Percentiles rank a stretch among this genome's conserved stretches.
Evolutionary conservation across 768 basidiomycete genomes (phyloP).

Genomic region (Mycena crocata): DNA sequence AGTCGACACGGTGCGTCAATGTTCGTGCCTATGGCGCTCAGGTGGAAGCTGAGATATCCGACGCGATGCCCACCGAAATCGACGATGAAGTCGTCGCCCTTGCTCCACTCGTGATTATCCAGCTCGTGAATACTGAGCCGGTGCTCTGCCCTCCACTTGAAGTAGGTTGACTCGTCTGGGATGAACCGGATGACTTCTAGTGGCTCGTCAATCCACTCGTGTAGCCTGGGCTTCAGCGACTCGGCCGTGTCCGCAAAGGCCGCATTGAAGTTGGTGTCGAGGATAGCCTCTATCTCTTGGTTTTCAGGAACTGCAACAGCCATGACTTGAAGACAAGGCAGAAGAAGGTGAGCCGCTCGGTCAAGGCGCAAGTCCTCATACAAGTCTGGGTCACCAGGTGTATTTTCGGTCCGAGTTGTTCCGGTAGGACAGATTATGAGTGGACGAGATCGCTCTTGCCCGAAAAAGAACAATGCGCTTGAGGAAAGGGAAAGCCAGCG

Average conservation of each 20-base stretch:
- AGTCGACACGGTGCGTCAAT: conserved; percentile 15
- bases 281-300: conserved; percentile 13
- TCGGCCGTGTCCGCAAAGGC: conserved; percentile 14
- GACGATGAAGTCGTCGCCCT: conserved; percentile 13
- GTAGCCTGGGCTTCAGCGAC: conserved; percentile 12
- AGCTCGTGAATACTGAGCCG: conserved; percentile 6
- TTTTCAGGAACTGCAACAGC: conserved; percentile 16
- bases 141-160: conserved; percentile 15
- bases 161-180: conserved; percentile 11
- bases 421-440: too few species aligned
- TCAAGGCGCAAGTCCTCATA: too few species aligned
- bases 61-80: conserved; percentile 14
- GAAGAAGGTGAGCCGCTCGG: too few species aligned
- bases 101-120: conserved; percentile 16
- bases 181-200: conserved; percentile 13
- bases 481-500: too few species aligned
- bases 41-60: conserved; percentile 17
- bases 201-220: conserved; percentile 14
- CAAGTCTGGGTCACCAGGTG: too few species aligned
- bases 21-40: conserved; percentile 11
- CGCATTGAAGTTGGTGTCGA: conserved; percentile 18
- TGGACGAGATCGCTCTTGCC: too few species aligned
- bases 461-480: too few species aligned
- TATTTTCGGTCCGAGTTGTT: too few species aligned
- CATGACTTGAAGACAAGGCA: conserved; percentile 8